Evolutionary conservation across 768 basidiomycete genomes (phyloP), one percentile per base, ranked within the genome.

Genomic region (Podaxis carcinomalis): DNA sequence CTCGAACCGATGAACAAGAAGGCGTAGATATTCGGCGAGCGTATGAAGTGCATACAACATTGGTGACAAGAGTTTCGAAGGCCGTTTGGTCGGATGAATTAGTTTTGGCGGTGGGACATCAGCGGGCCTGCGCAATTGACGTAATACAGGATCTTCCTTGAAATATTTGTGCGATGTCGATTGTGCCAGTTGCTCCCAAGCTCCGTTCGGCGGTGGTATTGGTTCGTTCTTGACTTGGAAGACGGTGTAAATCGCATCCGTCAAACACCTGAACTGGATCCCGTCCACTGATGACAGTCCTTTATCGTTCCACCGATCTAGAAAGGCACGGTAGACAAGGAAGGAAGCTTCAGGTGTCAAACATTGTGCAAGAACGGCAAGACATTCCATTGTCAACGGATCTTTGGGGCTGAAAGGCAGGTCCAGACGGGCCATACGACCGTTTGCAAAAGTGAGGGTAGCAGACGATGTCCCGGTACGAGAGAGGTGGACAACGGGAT

Each of bases 31-130:
- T 68, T 90, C 92, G 0, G 82, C 93, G 1, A 96, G 78, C 47
- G 87, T 83, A 68, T 98, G 95, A 1, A 98, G 72, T 0, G 86
- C 89, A 61, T 87, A 84, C 11, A 95, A 75, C 27, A 89, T 77
- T 1, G 83, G 83, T 0, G 83, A 83, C 14, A 88, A 74, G 14
- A 82, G 70, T 21, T 71, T 70, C 53, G 83, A 80, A 11, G 81
- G 78, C 57, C 61, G 64, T 51, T 62, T 68, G 2, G 64, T 67
- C 53, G 62, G 68, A 27, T 63, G 64, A 23, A 69, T 55, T 32
- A 69, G 62, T 32, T 46, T 63, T 47, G 65, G 69, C 35, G 61
- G 65, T 57, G 66, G 72, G 59, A 62, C 61, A 40, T 57, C 62
- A 51, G 73, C 66, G 53, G 74, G 74, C 59, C 61, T 63, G 37